Evolutionary conservation across 2,329 filamentous ascomycete genomes (phyloP).

Genomic region (Ophiostoma himal-ulmi): DNA sequence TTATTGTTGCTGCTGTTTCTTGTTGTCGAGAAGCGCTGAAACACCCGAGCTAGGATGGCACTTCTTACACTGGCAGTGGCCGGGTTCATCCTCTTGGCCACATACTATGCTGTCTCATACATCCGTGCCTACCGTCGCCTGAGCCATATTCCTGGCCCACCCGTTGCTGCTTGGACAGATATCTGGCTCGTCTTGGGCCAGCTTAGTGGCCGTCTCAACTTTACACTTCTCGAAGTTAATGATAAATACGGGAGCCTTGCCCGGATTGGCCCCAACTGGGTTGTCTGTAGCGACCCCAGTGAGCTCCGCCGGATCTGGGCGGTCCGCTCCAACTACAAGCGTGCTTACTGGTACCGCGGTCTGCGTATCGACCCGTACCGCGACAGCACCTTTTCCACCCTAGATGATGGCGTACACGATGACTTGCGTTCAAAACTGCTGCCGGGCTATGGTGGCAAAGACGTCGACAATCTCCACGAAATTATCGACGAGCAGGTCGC

Average conservation of each 20-base stretch:
- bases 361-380: constrained; percentile 46
- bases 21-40: neutral
- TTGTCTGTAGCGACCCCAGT: constrained; percentile 31
- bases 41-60: neutral
- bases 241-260: constrained; percentile 30
- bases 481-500: constrained; percentile 43
- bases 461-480: constrained; percentile 30
- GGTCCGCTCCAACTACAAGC: constrained; percentile 29
- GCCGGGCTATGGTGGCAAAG: constrained; percentile 31
- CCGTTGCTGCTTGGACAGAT: constrained; percentile 30
- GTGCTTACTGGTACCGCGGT: constrained; percentile 42
- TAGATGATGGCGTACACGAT: constrained; percentile 42
- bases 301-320: constrained; percentile 32
- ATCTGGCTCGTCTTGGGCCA: constrained; percentile 32
- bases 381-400: constrained; percentile 47
- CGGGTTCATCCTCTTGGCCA: neutral
- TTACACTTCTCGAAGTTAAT: constrained; percentile 27
- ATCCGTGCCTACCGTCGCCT: constrained; percentile 23
- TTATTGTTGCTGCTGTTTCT: neutral
- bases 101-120: constrained; percentile 1
- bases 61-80: constrained; percentile 11
- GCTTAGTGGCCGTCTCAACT: constrained; percentile 28
- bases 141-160: constrained; percentile 31
- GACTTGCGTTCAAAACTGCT: constrained; percentile 35
- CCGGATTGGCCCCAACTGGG: constrained; percentile 31